Conservation (phyloP, 768 basidiomycete species). For the Amanita fuliginea region DNA sequence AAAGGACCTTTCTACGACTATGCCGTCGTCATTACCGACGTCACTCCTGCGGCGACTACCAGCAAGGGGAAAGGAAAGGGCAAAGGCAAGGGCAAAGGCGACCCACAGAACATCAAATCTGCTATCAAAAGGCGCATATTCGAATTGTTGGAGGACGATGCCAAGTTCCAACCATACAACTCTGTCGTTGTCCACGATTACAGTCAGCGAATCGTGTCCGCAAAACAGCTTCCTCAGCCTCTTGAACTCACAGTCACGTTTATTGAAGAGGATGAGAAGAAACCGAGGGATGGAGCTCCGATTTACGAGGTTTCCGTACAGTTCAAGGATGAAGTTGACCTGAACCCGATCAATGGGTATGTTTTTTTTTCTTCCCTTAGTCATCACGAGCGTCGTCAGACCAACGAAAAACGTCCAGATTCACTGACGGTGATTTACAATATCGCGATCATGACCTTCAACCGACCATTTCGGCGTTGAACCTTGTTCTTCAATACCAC, state of each 20-base stretch:
- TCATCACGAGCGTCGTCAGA: not conserved
- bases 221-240: conserved; percentile 33
- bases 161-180: conserved; percentile 22
- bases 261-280: conserved; percentile 28
- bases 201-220: conserved; percentile 34
- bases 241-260: conserved; percentile 29
- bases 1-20: conserved; percentile 46
- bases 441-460: conserved; percentile 33
- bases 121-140: conserved; percentile 44
- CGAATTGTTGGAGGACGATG: conserved; percentile 36
- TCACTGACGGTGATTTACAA: conserved; percentile 34
- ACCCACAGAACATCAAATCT: conserved; percentile 14
- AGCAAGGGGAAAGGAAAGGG: not conserved
- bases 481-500: conserved; percentile 43
- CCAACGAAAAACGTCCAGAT: conserved; percentile 26
- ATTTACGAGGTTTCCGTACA: conserved; percentile 23
- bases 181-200: conserved; percentile 39
- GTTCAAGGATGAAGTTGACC: not conserved
- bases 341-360: not conserved
- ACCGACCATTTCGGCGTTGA: conserved; percentile 46
- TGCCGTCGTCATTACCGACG: conserved; percentile 37
- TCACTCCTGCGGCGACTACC: conserved; percentile 20
- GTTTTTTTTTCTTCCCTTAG: not conserved
- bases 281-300: conserved; percentile 23
- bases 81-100: conserved; percentile 7